Conservation (phyloP, 1,139 yeast species). For the Saccharomyces hybrid region DNA sequence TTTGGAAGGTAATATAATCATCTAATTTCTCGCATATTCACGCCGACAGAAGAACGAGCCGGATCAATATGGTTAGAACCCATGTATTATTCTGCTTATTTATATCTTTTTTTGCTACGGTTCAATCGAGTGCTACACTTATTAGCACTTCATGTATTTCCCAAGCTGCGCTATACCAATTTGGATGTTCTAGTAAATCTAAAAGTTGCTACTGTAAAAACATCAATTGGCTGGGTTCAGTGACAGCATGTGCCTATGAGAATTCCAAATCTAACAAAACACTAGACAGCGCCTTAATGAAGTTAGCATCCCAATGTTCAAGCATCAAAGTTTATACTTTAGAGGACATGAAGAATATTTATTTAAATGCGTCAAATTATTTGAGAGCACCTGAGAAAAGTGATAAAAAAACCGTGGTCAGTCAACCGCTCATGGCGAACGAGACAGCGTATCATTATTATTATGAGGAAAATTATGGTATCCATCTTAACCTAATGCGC, state of each 20-base stretch:
- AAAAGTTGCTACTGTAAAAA: conserved; percentile 37
- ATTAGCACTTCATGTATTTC: conserved; percentile 36
- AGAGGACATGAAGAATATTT: conserved; percentile 28
- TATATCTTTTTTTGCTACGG: conserved; percentile 13
- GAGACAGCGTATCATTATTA: conserved; percentile 30
- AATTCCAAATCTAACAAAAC: conserved; percentile 24
- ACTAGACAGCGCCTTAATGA: conserved; percentile 34
- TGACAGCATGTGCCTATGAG: conserved; percentile 34
- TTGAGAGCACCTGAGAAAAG: conserved; percentile 23
- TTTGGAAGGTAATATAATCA: background rate
- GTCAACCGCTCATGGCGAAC: conserved; percentile 31
- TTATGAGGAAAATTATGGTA: conserved; percentile 31
- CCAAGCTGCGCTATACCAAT: conserved; percentile 33
- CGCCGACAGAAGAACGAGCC: background rate
- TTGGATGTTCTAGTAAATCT: conserved; percentile 36
- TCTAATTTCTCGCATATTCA: background rate
- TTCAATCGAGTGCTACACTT: conserved; percentile 29
- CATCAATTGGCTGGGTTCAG: conserved; percentile 36
- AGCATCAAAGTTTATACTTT: conserved; percentile 31
- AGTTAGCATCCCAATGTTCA: conserved; percentile 33
- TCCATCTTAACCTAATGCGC: conserved; percentile 26
- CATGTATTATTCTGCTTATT: background rate
- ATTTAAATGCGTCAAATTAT: conserved; percentile 32
- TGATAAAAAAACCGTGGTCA: conserved; percentile 17
- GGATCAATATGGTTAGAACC: background rate